These are phyloP conservation scores for Chaetomiaceae sp. DNA, from an alignment of 2,329 filamentous ascomycete genomes.

Conservation along the genomic window DNA sequence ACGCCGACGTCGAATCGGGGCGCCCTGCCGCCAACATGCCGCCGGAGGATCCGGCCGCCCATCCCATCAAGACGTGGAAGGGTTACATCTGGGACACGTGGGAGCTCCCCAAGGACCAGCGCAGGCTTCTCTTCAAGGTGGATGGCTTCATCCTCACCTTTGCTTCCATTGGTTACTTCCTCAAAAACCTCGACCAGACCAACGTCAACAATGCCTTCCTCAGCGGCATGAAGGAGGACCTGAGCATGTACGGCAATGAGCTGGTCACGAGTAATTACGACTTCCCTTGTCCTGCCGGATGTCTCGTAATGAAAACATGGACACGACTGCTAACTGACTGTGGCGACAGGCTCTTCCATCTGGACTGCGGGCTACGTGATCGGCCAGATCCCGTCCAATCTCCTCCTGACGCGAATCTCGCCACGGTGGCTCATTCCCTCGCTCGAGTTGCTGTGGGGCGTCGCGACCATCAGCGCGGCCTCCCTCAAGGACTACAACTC, in stretches of 20 bases:
- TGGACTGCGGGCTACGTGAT: constrained; percentile 2
- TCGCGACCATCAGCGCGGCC: neutral
- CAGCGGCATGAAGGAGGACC: constrained; percentile 4
- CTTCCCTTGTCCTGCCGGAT: neutral
- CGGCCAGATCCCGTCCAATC: constrained; percentile 1
- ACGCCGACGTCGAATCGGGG: neutral
- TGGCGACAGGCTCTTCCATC: neutral
- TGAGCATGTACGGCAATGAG: neutral
- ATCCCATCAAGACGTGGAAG: neutral
- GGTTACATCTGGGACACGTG: constrained; percentile 2
- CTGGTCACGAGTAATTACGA: neutral
- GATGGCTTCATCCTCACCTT: constrained; percentile 1
- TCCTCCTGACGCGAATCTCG: neutral
- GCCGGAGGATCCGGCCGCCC: neutral
- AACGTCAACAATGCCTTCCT: constrained; percentile 6
- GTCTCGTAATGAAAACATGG: too few relatives aligned
- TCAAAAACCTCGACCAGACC: constrained; percentile 4
- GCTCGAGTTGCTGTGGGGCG: neutral
- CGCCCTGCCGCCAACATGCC: neutral
- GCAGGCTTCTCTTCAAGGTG: neutral
- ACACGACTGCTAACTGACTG: too few relatives aligned
- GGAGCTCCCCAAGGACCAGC: neutral
- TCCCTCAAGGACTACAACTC: neutral
- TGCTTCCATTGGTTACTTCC: neutral
- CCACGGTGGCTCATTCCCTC: neutral